These are phyloP conservation scores for Elsinoe arachidis DNA, from an alignment of 2,329 filamentous ascomycete genomes.

Conservation along the genomic window DNA sequence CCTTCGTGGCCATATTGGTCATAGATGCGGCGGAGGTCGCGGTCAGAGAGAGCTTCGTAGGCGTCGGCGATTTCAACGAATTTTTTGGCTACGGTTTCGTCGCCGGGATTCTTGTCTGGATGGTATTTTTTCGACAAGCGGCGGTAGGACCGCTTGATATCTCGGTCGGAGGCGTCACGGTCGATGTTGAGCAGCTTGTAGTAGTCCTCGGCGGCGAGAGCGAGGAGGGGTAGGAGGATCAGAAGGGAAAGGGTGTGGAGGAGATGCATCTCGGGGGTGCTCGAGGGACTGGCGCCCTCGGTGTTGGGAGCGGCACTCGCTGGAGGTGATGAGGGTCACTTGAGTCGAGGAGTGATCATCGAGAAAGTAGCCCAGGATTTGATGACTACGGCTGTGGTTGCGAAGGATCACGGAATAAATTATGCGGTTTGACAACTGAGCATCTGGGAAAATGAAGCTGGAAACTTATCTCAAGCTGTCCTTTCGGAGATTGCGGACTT, in stretches of 20 bases:
- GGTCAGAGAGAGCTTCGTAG: slow-evolving; percentile 80
- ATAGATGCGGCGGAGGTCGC: slow-evolving; percentile 78
- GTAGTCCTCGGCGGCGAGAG: slow-evolving; percentile 55
- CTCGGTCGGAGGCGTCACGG: slow-evolving; percentile 69
- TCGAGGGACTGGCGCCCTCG: not conserved
- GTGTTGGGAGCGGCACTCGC: not conserved
- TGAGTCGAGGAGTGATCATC: too few relatives aligned
- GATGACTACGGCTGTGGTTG: too few relatives aligned
- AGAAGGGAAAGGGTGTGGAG: slow-evolving; percentile 35
- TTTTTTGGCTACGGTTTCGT: slow-evolving; percentile 73
- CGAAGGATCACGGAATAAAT: too few relatives aligned
- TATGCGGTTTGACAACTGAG: too few relatives aligned
- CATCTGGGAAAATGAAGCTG: not conserved
- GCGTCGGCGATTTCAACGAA: slow-evolving; percentile 93
- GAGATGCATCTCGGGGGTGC: slow-evolving; percentile 32
- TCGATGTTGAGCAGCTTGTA: slow-evolving; percentile 80
- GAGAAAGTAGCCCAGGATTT: too few relatives aligned
- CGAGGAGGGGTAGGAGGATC: slow-evolving; percentile 35
- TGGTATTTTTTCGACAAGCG: slow-evolving; percentile 91
- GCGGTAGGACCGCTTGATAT: slow-evolving; percentile 91
- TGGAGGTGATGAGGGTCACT: too few relatives aligned
- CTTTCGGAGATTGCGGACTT: slow-evolving; percentile 2
- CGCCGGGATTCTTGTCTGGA: slow-evolving; percentile 94
- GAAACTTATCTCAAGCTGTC: not conserved
- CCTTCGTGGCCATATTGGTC: slow-evolving; percentile 91